A percentile compares a stretch with the other conserved stretches of the same genome.
phyloP scores from a whole-genome alignment of 1,284 basidiomycete species.

The Leccinum solheimii region DNA sequence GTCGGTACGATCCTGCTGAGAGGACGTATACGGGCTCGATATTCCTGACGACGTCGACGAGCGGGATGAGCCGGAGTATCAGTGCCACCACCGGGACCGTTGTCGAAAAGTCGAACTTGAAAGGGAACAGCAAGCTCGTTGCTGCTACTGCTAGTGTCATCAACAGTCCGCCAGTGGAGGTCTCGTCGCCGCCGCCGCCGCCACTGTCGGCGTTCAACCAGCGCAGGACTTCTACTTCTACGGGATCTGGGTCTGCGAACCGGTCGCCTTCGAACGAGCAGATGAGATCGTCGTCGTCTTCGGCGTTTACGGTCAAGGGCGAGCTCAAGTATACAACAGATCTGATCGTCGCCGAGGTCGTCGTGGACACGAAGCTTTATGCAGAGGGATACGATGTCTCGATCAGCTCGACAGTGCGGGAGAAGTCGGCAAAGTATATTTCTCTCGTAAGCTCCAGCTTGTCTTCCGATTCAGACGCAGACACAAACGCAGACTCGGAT shows the following conservation, averaged over 20 bases:
- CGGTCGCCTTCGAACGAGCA: conserved; percentile 26
- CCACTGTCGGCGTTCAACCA: neutral
- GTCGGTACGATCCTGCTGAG: conserved; percentile 49
- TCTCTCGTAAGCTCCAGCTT: conserved; percentile 14
- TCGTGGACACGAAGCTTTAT: conserved; percentile 77
- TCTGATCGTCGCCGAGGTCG: conserved; percentile 67
- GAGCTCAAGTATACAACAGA: conserved; percentile 58
- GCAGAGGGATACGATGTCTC: conserved; percentile 65
- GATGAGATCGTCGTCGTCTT: conserved; percentile 37
- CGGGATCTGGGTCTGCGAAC: conserved; percentile 12
- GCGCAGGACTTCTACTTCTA: conserved; percentile 18
- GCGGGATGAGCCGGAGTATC: conserved; percentile 3
- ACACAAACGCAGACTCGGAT: neutral
- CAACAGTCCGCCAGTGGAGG: neutral
- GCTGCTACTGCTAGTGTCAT: neutral
- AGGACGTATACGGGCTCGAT: conserved; percentile 52
- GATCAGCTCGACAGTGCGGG: conserved; percentile 47
- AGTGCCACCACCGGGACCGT: neutral
- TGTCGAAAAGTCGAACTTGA: conserved; percentile 27
- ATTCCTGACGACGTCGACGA: conserved; percentile 36
- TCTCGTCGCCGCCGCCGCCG: conserved; percentile 4
- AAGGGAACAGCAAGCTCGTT: conserved; percentile 5
- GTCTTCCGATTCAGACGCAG: neutral
- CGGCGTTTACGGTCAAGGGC: conserved; percentile 58
- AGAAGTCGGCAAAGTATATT: conserved; percentile 34